These are phyloP conservation scores for Neurospora sp. DNA, from an alignment of 495 filamentous ascomycete genomes.

Conservation along the genomic window DNA sequence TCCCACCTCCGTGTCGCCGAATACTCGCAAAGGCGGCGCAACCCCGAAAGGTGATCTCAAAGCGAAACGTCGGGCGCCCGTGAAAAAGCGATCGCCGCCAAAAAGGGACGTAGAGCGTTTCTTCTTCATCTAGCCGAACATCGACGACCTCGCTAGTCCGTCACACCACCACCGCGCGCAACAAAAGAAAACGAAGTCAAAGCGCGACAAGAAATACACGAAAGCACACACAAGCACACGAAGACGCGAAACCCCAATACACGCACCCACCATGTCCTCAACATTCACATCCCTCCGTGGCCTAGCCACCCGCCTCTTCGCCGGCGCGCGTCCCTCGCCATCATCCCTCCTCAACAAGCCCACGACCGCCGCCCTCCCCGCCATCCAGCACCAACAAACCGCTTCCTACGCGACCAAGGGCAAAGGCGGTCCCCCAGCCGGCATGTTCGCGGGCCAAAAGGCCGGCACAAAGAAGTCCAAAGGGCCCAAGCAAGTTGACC, in stretches of 20 bases:
- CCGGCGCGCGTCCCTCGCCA: conserved; percentile 1
- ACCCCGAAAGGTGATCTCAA: background rate
- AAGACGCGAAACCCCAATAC: background rate
- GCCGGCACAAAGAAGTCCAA: background rate
- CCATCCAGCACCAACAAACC: conserved; percentile 1
- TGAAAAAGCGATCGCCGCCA: background rate
- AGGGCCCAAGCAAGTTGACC: conserved; percentile 20
- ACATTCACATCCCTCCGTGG: conserved; percentile 15
- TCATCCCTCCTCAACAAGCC: background rate
- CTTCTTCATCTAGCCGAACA: background rate
- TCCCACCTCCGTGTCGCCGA: background rate
- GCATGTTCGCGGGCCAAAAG: conserved; percentile 2
- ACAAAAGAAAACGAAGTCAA: background rate
- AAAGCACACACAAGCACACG: background rate
- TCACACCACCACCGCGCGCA: background rate
- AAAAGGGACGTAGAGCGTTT: background rate
- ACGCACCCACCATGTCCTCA: conserved; percentile 12
- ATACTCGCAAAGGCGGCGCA: too few species aligned
- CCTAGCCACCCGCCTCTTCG: conserved; percentile 17
- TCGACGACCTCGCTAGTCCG: background rate
- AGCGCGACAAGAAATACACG: background rate
- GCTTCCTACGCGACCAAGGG: background rate
- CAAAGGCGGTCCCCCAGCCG: background rate
- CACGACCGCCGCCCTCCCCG: background rate
- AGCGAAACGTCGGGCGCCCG: background rate